Base-by-base conservation (phyloP, 495 filamentous ascomycete genomes). In the Penicillium herquei region DNA sequence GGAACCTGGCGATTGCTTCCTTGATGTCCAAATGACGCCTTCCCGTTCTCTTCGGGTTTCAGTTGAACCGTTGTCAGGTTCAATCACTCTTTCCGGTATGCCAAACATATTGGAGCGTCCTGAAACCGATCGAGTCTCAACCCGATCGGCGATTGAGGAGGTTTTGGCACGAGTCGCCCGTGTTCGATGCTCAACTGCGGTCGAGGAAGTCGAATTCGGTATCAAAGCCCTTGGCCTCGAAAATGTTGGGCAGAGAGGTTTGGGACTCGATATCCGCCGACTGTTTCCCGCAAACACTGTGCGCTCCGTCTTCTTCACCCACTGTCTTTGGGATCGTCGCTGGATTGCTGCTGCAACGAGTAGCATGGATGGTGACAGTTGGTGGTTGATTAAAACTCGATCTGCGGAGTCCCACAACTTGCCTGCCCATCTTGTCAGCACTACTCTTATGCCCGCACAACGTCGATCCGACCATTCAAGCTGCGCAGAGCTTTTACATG, bases 331-430 rank as follows among this genome's bases (percentile, higher is more conserved):
- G 86, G 70, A 74, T 13, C 70, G 78, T 31, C 76, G 81, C 52
- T 94, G 89, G 89, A 78, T 84, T 56, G 70, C 89, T 43, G 81
- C 85, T 42, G 79, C 87, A 42, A 87, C 79, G 48, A 79, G 87
- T 61, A 87, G 86, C 67, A 78, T 89, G 69, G 81, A 81, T 59
- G 88, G 89, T 39, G 88, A 94, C 68, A 75, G 72, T 31, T 94
- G 89, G 86, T 92, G 86, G 82, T 70, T 92, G 52, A 68, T 88
- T 34, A 84, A 87, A 69, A 61, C 86, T 74, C 65, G 62, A 47
- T 46, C 68, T 41, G 31, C 58, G 33, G 51, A 57, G 16, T 6
- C 61, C 17, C 13, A 58, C 13, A 51, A 32, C 54, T 55, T 56
- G 16, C 57, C 55, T 9, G 65, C 65, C n/a, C 70, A 77, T 55